A percentile compares a stretch with the other conserved stretches of the same genome.
phyloP scores from a whole-genome alignment of 306 rosid genomes.

The Quercus glauca region DNA sequence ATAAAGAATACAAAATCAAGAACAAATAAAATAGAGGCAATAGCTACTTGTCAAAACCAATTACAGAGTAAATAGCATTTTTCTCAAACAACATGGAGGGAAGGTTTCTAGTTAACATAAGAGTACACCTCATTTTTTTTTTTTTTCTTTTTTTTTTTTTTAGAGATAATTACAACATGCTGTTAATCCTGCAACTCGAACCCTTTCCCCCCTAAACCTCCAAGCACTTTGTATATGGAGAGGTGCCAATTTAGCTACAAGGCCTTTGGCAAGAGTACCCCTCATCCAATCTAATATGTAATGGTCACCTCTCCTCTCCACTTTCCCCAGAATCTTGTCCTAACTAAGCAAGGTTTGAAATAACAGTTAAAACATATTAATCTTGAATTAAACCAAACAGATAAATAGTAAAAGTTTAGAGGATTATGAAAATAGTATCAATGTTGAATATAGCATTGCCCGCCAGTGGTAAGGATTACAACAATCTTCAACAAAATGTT shows the following conservation, averaged over 20 bases:
- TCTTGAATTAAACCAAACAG: neutral
- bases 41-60: too few species aligned
- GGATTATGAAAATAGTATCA: neutral
- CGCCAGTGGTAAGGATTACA: neutral
- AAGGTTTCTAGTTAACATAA: neutral
- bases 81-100: neutral
- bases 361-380: neutral
- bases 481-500: neutral
- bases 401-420: neutral
- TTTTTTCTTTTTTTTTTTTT: too few species aligned
- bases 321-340: neutral
- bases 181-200: too few species aligned
- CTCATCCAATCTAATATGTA: neutral
- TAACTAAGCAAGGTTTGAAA: neutral
- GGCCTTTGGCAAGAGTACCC: neutral
- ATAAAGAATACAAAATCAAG: conserved; percentile 24
- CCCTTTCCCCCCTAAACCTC: too few species aligned
- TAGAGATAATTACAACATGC: too few species aligned
- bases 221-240: too few species aligned
- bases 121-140: too few species aligned
- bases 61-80: neutral
- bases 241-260: too few species aligned
- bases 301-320: neutral
- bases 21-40: neutral
- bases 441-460: neutral